phyloP scores from a whole-genome alignment of 495 filamentous ascomycete species.

The Penicillium canariense region DNA sequence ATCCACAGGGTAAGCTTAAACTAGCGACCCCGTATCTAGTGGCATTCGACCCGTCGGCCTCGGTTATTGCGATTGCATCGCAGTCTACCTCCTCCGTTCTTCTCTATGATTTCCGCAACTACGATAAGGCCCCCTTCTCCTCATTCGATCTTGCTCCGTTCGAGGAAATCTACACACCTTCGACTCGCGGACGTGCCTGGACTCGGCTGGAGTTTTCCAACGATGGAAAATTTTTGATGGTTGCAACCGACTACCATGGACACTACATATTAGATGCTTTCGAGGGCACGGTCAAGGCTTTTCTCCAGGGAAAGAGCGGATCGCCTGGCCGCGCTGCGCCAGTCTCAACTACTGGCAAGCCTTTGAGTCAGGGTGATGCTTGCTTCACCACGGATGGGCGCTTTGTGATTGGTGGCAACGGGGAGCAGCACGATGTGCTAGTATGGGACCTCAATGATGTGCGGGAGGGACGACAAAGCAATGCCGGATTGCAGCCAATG shows the following conservation, averaged over 20 bases:
- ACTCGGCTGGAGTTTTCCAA: slow-evolving; percentile 90
- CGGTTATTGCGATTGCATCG: slow-evolving; percentile 85
- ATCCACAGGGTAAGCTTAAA: slow-evolving; percentile 71
- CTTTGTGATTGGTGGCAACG: slow-evolving; percentile 75
- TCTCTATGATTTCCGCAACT: slow-evolving; percentile 91
- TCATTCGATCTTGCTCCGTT: slow-evolving; percentile 72
- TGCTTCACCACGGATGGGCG: slow-evolving; percentile 87
- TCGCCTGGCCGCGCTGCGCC: slow-evolving; percentile 46
- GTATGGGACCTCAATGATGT: slow-evolving; percentile 77
- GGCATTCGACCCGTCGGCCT: slow-evolving; percentile 84
- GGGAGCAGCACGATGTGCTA: slow-evolving; percentile 65
- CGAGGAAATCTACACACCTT: slow-evolving; percentile 55
- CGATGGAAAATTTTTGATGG: slow-evolving; percentile 81
- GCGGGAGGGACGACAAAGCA: slow-evolving; percentile 37
- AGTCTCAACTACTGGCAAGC: slow-evolving; percentile 45
- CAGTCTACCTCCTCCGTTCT: slow-evolving; percentile 73
- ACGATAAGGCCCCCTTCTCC: slow-evolving; percentile 83
- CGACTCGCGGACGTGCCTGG: slow-evolving; percentile 59
- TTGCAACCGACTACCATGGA: slow-evolving; percentile 74
- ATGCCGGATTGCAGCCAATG: slow-evolving; percentile 59
- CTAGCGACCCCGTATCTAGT: slow-evolving; percentile 75
- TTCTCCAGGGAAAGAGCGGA: slow-evolving; percentile 49
- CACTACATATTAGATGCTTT: slow-evolving; percentile 93
- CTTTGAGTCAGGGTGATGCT: slow-evolving; percentile 70
- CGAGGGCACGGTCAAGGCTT: slow-evolving; percentile 68